phyloP scores from a whole-genome alignment of 441 rosid genomes.

The Pelargonium australe region DNA sequence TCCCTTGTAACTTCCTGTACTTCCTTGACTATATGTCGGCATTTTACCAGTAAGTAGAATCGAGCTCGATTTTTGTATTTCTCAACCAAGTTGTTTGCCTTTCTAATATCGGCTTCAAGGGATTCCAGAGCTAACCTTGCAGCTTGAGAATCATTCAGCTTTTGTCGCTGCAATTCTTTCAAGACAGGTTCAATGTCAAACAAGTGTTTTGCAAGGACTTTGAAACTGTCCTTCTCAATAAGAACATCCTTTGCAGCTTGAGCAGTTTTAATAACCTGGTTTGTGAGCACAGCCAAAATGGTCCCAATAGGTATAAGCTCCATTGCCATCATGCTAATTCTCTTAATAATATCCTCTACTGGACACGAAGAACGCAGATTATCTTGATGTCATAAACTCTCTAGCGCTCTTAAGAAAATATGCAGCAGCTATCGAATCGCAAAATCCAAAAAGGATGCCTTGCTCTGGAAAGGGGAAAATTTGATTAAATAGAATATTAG shows the following conservation, averaged over 20 bases:
- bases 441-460: too few species aligned
- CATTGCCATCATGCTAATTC: constrained; percentile 32
- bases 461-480: too few species aligned
- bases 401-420: too few species aligned
- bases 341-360: constrained; percentile 15
- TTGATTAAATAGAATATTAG: too few species aligned
- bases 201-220: constrained; percentile 55
- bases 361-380: constrained; percentile 12
- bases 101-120: constrained; percentile 52
- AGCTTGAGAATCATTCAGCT: constrained; percentile 50
- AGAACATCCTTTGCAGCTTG: constrained; percentile 60
- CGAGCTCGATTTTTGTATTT: constrained; percentile 48
- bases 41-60: constrained; percentile 51
- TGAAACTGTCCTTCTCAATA: constrained; percentile 60
- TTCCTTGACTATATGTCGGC: constrained; percentile 52
- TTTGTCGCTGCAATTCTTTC: constrained; percentile 45
- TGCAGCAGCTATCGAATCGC: too few species aligned
- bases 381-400: not conserved
- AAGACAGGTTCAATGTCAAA: constrained; percentile 61
- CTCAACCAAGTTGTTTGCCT: constrained; percentile 51
- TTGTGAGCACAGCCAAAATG: constrained; percentile 46
- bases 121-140: constrained; percentile 44
- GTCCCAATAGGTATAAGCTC: constrained; percentile 69
- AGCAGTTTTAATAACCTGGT: constrained; percentile 59
- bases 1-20: constrained; percentile 57